A percentile compares a stretch with the other conserved stretches of the same genome.
phyloP scores from a whole-genome alignment of 108 stramenopile species.

The Nannochloropsis gaditana region DNA sequence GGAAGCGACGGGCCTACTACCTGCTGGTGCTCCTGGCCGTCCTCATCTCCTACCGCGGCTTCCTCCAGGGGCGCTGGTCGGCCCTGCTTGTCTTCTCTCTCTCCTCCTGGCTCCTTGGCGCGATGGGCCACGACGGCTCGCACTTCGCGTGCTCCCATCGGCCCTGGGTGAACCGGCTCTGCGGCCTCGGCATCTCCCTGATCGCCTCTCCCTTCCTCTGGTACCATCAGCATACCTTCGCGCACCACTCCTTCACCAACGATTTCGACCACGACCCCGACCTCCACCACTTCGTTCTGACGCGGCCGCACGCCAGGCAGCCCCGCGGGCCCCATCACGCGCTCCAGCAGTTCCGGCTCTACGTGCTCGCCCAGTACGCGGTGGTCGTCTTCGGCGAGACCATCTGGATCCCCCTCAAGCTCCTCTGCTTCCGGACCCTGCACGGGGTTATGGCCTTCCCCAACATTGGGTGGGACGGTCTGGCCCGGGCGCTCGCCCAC shows the following conservation, averaged over 20 bases:
- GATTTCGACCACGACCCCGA: slow-evolving; percentile 63
- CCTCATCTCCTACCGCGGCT: slow-evolving; percentile 25
- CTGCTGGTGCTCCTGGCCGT: background rate
- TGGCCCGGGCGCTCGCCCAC: slow-evolving; percentile 49
- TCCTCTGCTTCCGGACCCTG: slow-evolving; percentile 38
- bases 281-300: slow-evolving; percentile 59
- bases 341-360: slow-evolving; percentile 46
- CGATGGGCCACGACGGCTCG: slow-evolving; percentile 63
- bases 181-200: slow-evolving; percentile 59
- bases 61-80: slow-evolving; percentile 44
- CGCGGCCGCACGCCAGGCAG: slow-evolving; percentile 14
- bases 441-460: slow-evolving; percentile 31
- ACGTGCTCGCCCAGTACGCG: slow-evolving; percentile 55
- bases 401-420: slow-evolving; percentile 56
- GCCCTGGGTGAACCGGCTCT: slow-evolving; percentile 48
- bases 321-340: slow-evolving; percentile 25
- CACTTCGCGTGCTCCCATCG: slow-evolving; percentile 57
- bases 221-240: slow-evolving; percentile 68
- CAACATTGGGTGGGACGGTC: slow-evolving; percentile 55
- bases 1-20: slow-evolving; percentile 1
- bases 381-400: slow-evolving; percentile 58
- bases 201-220: slow-evolving; percentile 65
- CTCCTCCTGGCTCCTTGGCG: slow-evolving; percentile 61
- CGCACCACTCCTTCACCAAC: slow-evolving; percentile 63
- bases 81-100: slow-evolving; percentile 57